Base-by-base conservation (phyloP, 495 filamentous ascomycete genomes). In the Talaromyces thailandensis region DNA sequence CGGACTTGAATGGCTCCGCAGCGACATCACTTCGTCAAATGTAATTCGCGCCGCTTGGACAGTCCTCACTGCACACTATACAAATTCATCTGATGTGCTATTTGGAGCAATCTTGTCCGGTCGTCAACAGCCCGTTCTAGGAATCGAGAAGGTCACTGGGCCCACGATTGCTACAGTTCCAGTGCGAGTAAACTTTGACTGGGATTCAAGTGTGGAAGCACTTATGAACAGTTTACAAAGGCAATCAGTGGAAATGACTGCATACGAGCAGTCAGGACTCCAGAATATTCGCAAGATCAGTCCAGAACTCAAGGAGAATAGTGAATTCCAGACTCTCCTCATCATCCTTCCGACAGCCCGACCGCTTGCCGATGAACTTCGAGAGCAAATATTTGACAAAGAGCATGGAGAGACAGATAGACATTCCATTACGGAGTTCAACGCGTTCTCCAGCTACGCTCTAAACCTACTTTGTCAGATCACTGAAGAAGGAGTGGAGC, bases 251-350 rank as follows among this genome's bases (percentile, higher is more conserved):
- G 72, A 67, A 0, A 76, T 78, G 29, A 80, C 82, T 4, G 74
- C 82, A 0, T 79, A 78, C 64, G 79, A 88, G 67, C 82, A 86
- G 32, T 68, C 76, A 32, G 85, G 85, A 1, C 67, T 88, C 76
- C 79, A 81, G 60, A 70, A 73, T 56, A 73, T 80, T 29, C 66
- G 67, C 21, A 66, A 62, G 18, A 58, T 78, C 1, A 63, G 67
- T 43, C 28, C 48, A 3, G 71, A 77, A 14, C 65, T 69, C 4
- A 60, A 62, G 9, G 64, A 58, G 4, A 72, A 70, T 0, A 76
- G 77, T 53, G 63, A 69, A 12, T 80, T 80, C 64, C 68, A 71
- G 55, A 77, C 69, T 24, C 63, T 79, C 21, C 26, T 72, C 12
- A 57, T 65, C 7, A 65, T 70, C 3, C 67, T n/a, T n/a, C n/a